Conservation (phyloP, 805 yeast species). For the Starmerella cellae region DNA sequence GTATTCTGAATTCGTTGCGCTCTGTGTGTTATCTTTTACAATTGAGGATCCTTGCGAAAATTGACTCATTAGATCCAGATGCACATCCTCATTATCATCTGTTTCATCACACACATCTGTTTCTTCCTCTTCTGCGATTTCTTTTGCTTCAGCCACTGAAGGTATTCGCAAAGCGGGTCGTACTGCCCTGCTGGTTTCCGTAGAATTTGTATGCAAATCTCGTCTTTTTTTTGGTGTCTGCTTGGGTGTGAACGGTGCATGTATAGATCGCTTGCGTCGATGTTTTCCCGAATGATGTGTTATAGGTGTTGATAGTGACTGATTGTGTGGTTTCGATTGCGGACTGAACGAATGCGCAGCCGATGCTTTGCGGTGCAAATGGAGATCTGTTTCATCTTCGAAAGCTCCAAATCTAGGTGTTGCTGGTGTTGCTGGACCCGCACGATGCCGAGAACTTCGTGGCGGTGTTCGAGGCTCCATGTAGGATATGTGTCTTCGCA, state of each 20-base stretch:
- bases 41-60: not conserved
- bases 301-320: not conserved
- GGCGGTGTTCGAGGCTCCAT: slow-evolving; percentile 24
- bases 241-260: slow-evolving; percentile 11
- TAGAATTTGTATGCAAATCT: not conserved
- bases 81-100: not conserved
- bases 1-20: not conserved
- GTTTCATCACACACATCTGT: not conserved
- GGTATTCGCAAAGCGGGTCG: not conserved
- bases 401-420: slow-evolving; percentile 23
- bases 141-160: not conserved
- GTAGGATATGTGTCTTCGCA: not conserved
- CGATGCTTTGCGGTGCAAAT: too few species aligned
- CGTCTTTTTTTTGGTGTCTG: slow-evolving; percentile 13
- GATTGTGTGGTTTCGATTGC: too few species aligned
- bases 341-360: slow-evolving; percentile 1
- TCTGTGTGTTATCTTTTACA: not conserved
- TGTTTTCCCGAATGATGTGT: not conserved
- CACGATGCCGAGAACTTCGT: slow-evolving; percentile 12
- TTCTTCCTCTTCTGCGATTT: not conserved
- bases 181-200: too few species aligned
- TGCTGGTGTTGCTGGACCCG: slow-evolving; percentile 19
- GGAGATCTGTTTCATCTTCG: slow-evolving; percentile 18
- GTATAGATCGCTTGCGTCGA: slow-evolving; percentile 5
- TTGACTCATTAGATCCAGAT: not conserved